Conservation (phyloP, 495 filamentous ascomycete species). For the Barbatosphaeria neglecta region DNA sequence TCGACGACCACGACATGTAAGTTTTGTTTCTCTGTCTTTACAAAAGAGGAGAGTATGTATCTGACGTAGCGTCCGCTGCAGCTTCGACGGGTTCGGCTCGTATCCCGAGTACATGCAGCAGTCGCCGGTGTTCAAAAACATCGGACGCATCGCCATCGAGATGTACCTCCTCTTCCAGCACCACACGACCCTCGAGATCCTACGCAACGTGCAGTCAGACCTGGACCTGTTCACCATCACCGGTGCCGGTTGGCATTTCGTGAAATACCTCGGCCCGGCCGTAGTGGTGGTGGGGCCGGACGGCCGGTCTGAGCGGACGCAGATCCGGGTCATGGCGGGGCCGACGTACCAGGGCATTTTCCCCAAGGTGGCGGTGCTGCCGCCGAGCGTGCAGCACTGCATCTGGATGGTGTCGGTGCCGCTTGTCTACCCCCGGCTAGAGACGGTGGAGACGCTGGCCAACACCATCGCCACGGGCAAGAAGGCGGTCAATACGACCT, state of each 20-base stretch:
- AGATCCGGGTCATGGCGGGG: constrained; percentile 84
- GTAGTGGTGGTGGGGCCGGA: constrained; percentile 85
- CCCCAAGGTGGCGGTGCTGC: constrained; percentile 87
- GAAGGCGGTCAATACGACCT: constrained; percentile 87
- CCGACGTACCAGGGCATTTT: constrained; percentile 96
- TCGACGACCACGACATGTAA: constrained; percentile 98
- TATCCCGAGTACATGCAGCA: constrained; percentile 98
- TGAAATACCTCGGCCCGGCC: constrained; percentile 89
- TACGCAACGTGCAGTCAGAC: constrained; percentile 76
- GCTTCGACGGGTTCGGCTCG: constrained; percentile 95
- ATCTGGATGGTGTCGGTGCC: constrained; percentile 91
- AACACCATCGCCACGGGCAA: constrained; percentile 90
- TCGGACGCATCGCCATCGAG: constrained; percentile 91
- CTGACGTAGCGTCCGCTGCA: constrained; percentile 31
- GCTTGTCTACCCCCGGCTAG: constrained; percentile 80
- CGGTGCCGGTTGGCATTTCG: constrained; percentile 92
- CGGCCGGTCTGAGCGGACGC: constrained; percentile 81
- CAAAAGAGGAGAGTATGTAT: neutral
- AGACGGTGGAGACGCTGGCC: constrained; percentile 79
- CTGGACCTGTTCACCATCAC: constrained; percentile 93
- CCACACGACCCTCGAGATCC: constrained; percentile 87
- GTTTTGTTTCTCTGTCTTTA: constrained; percentile 19
- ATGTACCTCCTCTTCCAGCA: constrained; percentile 99
- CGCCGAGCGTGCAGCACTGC: constrained; percentile 86
- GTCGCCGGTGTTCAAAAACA: constrained; percentile 95